Evolutionary conservation across 148 eudicot species (phyloP), one percentile per base, ranked within the genome.

Genomic region (Rhododendron mucronatum): DNA sequence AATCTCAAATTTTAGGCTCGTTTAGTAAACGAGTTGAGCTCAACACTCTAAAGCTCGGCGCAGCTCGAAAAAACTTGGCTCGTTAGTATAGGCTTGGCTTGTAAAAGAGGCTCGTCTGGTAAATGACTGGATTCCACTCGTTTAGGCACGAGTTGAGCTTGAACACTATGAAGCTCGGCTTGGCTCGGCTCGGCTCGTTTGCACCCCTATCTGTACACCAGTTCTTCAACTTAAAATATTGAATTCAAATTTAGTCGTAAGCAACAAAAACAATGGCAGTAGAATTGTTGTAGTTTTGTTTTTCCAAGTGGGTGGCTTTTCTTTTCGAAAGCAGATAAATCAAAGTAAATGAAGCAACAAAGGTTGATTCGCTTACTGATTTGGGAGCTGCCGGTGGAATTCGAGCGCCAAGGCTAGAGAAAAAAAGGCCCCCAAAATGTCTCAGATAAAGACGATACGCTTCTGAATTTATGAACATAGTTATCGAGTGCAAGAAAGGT

Each of bases 401-500:
- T 86, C 59, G 87, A 83, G 86, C 90, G 26, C 90, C 88, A 26
- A 88, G 81, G 82, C 90, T 88, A 83, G 37, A 88, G 59, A 83
- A 73, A 37, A 16, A 79, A 67, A 21, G 12, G 37, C 57, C 35
- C 50, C 63, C 50, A 73, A 84, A 73, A 8, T 53, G 51, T 75
- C 33, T 55, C 73, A 51, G 75, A 73, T 3, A 7, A 53, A 81
- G 14, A 50, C 41, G 12, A 67, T 21, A n/a, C 16, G 30, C 13
- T 47, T 23, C 26, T 5, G 18, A 15, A 30, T 47, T 12, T 41
- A 75, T 1, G 28, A 6, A 78, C 33, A 35, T 48, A 83, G 63
- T 35, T 8, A 83, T 16, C 10, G 41, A 44, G 39, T 50, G 4
- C 28, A n/a, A 14, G 35, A 57, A 23, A 53, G 26, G 63, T 3